phyloP scores from a whole-genome alignment of 1,284 basidiomycete species.

The Fomitiporia mediterranea region DNA sequence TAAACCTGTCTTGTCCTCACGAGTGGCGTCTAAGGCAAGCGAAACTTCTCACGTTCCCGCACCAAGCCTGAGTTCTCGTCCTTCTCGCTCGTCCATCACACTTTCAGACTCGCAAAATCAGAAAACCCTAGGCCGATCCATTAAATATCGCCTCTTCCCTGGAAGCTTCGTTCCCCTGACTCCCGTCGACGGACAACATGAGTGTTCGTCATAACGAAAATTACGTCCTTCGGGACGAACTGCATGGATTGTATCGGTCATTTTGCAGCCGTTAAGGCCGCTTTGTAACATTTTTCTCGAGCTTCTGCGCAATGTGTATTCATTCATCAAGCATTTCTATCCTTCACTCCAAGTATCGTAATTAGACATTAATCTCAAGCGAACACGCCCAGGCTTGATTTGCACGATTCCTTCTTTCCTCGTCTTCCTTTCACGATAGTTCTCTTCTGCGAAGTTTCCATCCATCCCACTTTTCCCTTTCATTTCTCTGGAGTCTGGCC shows the following conservation, averaged over 20 bases:
- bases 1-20: background rate
- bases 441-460: background rate
- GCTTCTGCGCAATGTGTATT: conserved; percentile 9
- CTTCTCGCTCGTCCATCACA: background rate
- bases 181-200: background rate
- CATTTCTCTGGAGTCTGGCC: background rate
- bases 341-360: background rate
- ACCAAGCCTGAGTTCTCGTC: background rate
- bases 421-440: too few species aligned
- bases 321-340: background rate
- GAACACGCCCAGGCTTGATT: background rate
- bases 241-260: background rate
- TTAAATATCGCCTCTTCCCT: conserved; percentile 17
- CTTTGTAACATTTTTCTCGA: background rate
- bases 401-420: background rate
- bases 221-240: background rate
- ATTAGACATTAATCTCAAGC: background rate
- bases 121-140: background rate
- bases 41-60: background rate
- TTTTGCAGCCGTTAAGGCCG: background rate
- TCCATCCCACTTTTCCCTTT: background rate
- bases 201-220: conserved; percentile 7
- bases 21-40: background rate
- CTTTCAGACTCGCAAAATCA: background rate
- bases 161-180: conserved; percentile 14